These are phyloP conservation scores for Thuidium tamariscinum DNA, from an alignment of 225 moss, liverwort and hornwort species.

Conservation along the genomic window DNA sequence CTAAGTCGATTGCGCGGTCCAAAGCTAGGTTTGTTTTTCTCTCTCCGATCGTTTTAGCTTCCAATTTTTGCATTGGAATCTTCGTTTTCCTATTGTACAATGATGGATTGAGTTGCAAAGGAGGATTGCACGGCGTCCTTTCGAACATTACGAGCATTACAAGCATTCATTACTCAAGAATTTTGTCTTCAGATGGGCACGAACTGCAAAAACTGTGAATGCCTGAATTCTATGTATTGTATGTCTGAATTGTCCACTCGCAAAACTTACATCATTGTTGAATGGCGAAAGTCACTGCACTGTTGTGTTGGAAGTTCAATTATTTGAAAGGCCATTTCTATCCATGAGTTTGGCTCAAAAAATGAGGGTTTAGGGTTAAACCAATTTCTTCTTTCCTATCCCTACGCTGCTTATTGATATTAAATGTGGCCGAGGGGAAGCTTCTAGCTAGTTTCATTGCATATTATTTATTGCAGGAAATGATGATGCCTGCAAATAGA, in stretches of 20 bases:
- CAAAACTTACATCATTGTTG: neutral
- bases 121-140: neutral
- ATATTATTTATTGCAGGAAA: neutral
- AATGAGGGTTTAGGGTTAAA: neutral
- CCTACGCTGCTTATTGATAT: neutral
- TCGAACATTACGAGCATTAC: neutral
- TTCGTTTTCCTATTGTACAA: neutral
- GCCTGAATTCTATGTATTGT: neutral
- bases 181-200: neutral
- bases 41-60: neutral
- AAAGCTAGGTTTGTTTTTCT: conserved; percentile 13
- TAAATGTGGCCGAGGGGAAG: neutral
- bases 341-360: neutral
- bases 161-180: neutral
- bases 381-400: neutral
- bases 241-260: neutral
- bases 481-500: neutral
- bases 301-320: neutral
- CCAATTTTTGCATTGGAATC: neutral
- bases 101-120: neutral
- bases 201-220: neutral
- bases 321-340: neutral
- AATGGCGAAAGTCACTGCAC: neutral
- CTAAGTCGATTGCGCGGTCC: neutral
- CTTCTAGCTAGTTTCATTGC: neutral